These are phyloP conservation scores for Quercus robur DNA, from an alignment of 306 rosid genomes.

Conservation along the genomic window DNA sequence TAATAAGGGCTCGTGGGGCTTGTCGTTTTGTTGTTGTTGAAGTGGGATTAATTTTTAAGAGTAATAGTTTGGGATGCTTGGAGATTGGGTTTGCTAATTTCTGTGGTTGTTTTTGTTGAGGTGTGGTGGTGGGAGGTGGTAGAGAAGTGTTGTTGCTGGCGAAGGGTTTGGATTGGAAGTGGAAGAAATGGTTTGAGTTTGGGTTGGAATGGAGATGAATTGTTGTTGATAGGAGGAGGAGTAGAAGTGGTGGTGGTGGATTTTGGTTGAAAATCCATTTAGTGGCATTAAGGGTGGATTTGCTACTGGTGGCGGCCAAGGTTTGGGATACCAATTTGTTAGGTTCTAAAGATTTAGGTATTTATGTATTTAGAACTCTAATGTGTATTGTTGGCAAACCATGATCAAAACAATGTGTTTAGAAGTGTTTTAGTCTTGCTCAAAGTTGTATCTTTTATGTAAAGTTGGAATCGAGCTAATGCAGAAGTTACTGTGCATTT, in stretches of 20 bases:
- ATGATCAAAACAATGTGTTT: too few species aligned
- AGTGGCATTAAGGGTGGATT: constrained; percentile 69
- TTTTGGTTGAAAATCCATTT: constrained; percentile 76
- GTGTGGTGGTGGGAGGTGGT: not conserved
- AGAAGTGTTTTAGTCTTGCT: too few species aligned
- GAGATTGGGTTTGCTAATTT: not conserved
- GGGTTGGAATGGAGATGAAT: constrained; percentile 43
- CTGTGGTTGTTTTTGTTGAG: constrained; percentile 9
- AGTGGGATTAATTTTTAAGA: not conserved
- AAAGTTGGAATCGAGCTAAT: too few species aligned
- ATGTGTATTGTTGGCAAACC: too few species aligned
- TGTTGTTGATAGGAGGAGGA: not conserved
- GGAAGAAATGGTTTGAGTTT: constrained; percentile 68
- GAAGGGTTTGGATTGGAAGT: constrained; percentile 28
- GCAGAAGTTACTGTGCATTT: too few species aligned
- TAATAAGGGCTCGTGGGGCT: constrained; percentile 41
- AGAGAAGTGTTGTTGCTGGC: not conserved
- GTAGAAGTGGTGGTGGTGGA: not conserved
- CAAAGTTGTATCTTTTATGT: too few species aligned
- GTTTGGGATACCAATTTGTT: constrained; percentile 60
- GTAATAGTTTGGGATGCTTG: constrained; percentile 33
- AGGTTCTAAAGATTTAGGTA: too few species aligned
- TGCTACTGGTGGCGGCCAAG: constrained; percentile 73
- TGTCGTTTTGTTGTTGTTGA: not conserved
- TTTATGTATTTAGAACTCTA: too few species aligned